Percentiles rank a stretch among this genome's conserved stretches.
These are phyloP conservation scores for Lobosporangium transversale DNA, from an alignment of 192 early-diverging fungal species.

Conservation along the genomic window DNA sequence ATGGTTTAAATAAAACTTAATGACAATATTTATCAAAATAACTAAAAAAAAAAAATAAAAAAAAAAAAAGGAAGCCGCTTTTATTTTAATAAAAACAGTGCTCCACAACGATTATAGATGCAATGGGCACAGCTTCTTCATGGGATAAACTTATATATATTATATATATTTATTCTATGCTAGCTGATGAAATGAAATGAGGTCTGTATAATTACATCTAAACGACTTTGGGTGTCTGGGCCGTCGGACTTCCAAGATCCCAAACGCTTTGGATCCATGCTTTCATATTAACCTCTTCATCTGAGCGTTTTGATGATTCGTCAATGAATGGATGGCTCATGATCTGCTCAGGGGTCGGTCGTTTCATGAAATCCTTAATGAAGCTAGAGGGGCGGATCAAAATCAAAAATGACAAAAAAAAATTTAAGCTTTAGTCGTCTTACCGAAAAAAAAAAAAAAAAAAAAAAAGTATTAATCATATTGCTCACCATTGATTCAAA, in stretches of 20 bases:
- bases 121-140: too few relatives aligned
- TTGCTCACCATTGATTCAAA: constrained; percentile 72
- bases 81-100: too few relatives aligned
- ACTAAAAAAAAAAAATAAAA: too few relatives aligned
- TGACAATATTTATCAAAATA: too few relatives aligned
- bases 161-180: too few relatives aligned
- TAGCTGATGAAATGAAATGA: too few relatives aligned
- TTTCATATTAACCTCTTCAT: constrained; percentile 70
- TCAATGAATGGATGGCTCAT: constrained; percentile 76
- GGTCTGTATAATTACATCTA: too few relatives aligned
- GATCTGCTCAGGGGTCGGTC: constrained; percentile 77
- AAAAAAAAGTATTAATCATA: not conserved
- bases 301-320: constrained; percentile 56
- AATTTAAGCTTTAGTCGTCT: too few relatives aligned
- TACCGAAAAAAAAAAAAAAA: not conserved
- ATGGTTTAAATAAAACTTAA: too few relatives aligned
- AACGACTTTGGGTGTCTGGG: constrained; percentile 31
- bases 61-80: too few relatives aligned
- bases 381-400: constrained; percentile 60
- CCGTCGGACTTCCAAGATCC: constrained; percentile 53
- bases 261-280: constrained; percentile 80
- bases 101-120: too few relatives aligned
- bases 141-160: too few relatives aligned
- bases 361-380: constrained; percentile 74
- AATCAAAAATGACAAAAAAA: not conserved